Conservation (phyloP, 192 early-diverging fungal genomes). For the Linnemannia zychae region DNA sequence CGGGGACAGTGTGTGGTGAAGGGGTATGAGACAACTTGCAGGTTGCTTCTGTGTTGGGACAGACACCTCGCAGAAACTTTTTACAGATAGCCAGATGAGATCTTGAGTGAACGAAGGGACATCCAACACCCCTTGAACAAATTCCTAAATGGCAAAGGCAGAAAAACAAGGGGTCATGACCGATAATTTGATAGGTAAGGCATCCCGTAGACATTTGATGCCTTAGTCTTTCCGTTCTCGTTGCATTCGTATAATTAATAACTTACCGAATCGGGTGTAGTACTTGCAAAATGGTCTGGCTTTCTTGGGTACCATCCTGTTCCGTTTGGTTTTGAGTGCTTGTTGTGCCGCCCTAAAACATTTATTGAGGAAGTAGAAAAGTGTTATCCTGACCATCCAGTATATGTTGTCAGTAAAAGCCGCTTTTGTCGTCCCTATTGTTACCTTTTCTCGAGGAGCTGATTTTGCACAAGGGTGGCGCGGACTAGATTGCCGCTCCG, state of each 20-base stretch:
- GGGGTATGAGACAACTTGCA: constrained; percentile 70
- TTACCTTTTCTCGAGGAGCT: constrained; percentile 43
- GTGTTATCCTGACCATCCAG: constrained; percentile 8
- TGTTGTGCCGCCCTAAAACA: constrained; percentile 29
- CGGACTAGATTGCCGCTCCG: constrained; percentile 55
- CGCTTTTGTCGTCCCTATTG: neutral
- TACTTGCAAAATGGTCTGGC: constrained; percentile 40
- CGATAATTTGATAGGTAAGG: neutral
- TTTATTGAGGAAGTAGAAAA: neutral
- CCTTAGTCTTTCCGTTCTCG: neutral
- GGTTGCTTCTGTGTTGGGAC: constrained; percentile 49
- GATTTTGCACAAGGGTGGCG: constrained; percentile 42
- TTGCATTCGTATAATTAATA: neutral
- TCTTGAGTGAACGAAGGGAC: constrained; percentile 65
- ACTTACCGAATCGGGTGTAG: constrained; percentile 54
- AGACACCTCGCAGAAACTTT: constrained; percentile 61
- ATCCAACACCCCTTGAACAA: constrained; percentile 51
- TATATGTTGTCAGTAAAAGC: neutral
- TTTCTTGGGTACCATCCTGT: constrained; percentile 17
- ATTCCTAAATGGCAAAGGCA: constrained; percentile 32
- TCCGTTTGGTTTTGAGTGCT: constrained; percentile 19
- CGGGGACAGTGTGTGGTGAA: constrained; percentile 66
- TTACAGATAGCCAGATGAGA: constrained; percentile 64
- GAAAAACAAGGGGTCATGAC: neutral
- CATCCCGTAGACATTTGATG: neutral